phyloP scores from a whole-genome alignment of 495 filamentous ascomycete genomes.

The Delitschia confertaspora region DNA sequence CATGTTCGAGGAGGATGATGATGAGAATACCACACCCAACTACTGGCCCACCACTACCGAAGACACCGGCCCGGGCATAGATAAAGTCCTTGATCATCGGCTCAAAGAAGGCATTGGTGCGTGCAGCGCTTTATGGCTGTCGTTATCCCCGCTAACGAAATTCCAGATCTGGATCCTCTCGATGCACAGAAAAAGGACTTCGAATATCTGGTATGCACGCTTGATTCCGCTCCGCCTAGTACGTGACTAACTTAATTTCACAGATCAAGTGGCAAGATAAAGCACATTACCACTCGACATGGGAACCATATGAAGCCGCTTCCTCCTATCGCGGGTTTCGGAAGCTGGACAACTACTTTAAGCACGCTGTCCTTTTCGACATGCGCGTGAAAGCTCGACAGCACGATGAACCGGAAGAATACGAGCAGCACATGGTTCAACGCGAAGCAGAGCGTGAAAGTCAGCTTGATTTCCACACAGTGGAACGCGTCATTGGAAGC shows the following conservation, averaged over 20 bases:
- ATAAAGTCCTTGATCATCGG: conserved; percentile 79
- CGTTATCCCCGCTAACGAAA: not conserved
- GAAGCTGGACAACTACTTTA: conserved; percentile 89
- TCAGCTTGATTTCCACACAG: conserved; percentile 73
- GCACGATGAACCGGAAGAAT: conserved; percentile 64
- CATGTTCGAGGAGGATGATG: conserved; percentile 36
- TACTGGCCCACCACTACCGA: conserved; percentile 36
- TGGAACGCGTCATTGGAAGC: conserved; percentile 82
- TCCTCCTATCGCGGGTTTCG: conserved; percentile 64
- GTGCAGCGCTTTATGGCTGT: conserved; percentile 24
- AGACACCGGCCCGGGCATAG: conserved; percentile 70
- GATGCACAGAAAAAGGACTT: conserved; percentile 61
- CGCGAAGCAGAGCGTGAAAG: conserved; percentile 78
- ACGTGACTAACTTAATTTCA: conserved; percentile 6
- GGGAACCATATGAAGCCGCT: conserved; percentile 71
- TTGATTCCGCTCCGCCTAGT: not conserved
- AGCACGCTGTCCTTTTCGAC: conserved; percentile 43
- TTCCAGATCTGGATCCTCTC: conserved; percentile 16
- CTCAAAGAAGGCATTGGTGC: conserved; percentile 57
- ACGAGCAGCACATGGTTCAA: conserved; percentile 83
- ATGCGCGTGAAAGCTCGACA: conserved; percentile 7
- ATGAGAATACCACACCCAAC: conserved; percentile 37
- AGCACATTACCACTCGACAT: conserved; percentile 90
- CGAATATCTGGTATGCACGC: conserved; percentile 58
- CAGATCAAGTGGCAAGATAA: conserved; percentile 93